Conservation (phyloP, 768 basidiomycete genomes). For the Podaxis sp. region DNA sequence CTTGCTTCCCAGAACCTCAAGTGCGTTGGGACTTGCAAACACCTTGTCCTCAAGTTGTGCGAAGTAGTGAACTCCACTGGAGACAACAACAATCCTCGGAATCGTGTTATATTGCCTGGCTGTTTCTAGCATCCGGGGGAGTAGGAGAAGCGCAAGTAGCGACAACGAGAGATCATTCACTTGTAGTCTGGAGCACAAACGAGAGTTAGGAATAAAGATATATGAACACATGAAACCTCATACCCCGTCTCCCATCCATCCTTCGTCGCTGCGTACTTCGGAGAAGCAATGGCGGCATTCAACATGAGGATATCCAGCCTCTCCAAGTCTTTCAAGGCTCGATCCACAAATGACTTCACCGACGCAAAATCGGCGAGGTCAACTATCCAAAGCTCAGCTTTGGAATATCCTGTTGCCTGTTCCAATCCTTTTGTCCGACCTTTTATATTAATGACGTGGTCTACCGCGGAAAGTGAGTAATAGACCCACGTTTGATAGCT, state of each 20-base stretch:
- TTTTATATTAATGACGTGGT: background rate
- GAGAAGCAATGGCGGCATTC: conserved; percentile 35
- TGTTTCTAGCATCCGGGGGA: conserved; percentile 39
- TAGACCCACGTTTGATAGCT: conserved; percentile 33
- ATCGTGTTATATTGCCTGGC: conserved; percentile 24
- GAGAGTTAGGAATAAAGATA: too few species aligned
- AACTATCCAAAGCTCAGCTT: conserved; percentile 36
- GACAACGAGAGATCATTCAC: conserved; percentile 41
- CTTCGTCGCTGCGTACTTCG: too few species aligned
- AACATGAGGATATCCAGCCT: conserved; percentile 44
- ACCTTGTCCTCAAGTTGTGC: conserved; percentile 22
- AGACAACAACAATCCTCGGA: conserved; percentile 36
- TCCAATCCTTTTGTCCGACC: conserved; percentile 20
- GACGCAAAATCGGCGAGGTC: conserved; percentile 40
- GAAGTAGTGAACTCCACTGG: conserved; percentile 39
- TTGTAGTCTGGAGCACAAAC: conserved; percentile 34
- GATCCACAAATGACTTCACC: conserved; percentile 34
- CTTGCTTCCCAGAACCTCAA: conserved; percentile 28
- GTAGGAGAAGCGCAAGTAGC: conserved; percentile 36
- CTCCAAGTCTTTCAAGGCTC: conserved; percentile 30
- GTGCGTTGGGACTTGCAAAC: conserved; percentile 21
- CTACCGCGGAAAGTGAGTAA: too few species aligned
- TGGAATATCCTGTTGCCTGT: conserved; percentile 30
- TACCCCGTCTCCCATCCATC: too few species aligned
- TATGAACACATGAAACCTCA: too few species aligned